phyloP scores from a whole-genome alignment of 805 yeast species.

The Saccharomycopsis capsularis region DNA sequence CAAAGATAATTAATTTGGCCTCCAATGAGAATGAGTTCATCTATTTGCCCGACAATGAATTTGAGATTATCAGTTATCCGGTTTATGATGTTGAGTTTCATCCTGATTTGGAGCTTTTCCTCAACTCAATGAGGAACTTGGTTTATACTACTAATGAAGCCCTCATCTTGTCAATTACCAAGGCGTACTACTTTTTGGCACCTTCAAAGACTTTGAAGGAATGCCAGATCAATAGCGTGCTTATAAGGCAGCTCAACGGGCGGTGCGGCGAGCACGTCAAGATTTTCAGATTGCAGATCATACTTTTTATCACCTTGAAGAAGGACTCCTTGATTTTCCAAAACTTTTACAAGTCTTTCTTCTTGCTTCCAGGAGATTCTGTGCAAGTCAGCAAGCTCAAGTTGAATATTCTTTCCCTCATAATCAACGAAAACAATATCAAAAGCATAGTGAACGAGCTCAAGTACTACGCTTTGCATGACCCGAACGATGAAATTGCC shows the following conservation, averaged over 20 bases:
- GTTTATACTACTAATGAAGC: conserved; percentile 47
- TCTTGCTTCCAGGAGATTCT: conserved; percentile 49
- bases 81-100: conserved; percentile 40
- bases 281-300: conserved; percentile 15
- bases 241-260: conserved; percentile 37
- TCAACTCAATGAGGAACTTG: conserved; percentile 40
- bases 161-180: conserved; percentile 55
- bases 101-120: conserved; percentile 50
- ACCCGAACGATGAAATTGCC: conserved; percentile 26
- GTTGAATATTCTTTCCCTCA: conserved; percentile 50
- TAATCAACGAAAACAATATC: conserved; percentile 50
- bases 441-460: conserved; percentile 51
- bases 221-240: conserved; percentile 42
- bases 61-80: conserved; percentile 33
- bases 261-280: conserved; percentile 20
- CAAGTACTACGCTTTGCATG: conserved; percentile 43
- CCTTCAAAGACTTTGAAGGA: conserved; percentile 47
- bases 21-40: conserved; percentile 26
- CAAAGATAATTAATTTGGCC: conserved; percentile 36
- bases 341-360: conserved; percentile 34
- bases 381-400: conserved; percentile 42
- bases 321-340: conserved; percentile 20
- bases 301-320: conserved; percentile 15
- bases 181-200: conserved; percentile 50
- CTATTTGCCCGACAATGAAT: conserved; percentile 36